Evolutionary conservation across 1,284 basidiomycete genomes (phyloP), one percentile per base, ranked within the genome.

Genomic region (Hortiboletus rubellus): DNA sequence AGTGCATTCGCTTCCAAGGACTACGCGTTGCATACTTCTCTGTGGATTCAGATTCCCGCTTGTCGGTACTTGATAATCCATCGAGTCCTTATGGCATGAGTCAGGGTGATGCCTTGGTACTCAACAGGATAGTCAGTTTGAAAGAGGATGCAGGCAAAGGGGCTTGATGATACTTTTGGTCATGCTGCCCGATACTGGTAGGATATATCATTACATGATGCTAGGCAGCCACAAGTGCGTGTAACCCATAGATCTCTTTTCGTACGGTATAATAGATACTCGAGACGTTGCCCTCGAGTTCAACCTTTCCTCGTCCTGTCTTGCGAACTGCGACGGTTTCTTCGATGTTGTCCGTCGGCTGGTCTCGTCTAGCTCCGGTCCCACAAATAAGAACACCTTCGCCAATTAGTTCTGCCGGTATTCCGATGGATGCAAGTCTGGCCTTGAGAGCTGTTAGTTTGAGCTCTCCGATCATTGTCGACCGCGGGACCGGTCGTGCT

Each of bases 381-480:
- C 93, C 93, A 69, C 95, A 98, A 18, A 98, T 83, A n/a, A 98
- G 79, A 8, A 96, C 89, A 78, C 96, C 96, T 74, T 97, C 94
- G 22, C 95, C 95, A 17, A 94, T 88, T 58, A 98, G 87, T 72
- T 97, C 94, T 1, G 95, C 92, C 33, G 91, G 87, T 48, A 98
- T 86, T 7, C 87, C 87, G 4, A 93, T 77, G 0, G 82, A 73
- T 3, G 85, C 81, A 15, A 98, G 78, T 9, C 89, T 84, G 15
- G 86, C 72, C 74, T 96, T 96, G 43, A 98, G 82, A 2, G 85
- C 82, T 0, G 92, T 93, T 31, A 98, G 80, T 68, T 95, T 94
- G 45, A 98, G 82, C 69, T 98, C 96, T 46, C 96, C 96, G 58
- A 98, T 96, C 86, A 96, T 96, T 9, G 94, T 91, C 0, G 95